Evolutionary conservation across 345 rosid species (phyloP).

Genomic region (Rhodamnia rubescens): DNA sequence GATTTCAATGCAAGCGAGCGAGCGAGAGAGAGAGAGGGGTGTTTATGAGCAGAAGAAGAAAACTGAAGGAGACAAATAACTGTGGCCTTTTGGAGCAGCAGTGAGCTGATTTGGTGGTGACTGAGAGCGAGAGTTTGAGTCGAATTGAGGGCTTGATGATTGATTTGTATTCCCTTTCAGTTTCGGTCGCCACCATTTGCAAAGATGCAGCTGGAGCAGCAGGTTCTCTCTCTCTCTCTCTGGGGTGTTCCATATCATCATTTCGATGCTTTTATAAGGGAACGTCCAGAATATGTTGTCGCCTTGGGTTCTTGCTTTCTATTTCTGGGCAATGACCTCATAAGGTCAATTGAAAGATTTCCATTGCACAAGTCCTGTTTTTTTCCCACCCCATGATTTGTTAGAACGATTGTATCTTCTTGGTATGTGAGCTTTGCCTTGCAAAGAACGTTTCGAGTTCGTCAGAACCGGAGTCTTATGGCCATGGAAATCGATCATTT

Average conservation of each 20-base stretch:
- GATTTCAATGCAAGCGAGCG: neutral
- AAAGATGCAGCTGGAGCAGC: constrained; percentile 62
- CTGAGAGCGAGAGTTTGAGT: neutral
- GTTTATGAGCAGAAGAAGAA: neutral
- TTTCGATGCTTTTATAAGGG: neutral
- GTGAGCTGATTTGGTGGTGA: neutral
- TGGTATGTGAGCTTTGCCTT: neutral
- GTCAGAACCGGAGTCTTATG: neutral
- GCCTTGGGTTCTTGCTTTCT: neutral
- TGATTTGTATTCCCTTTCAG: neutral
- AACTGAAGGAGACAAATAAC: neutral
- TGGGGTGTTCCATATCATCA: neutral
- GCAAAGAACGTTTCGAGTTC: neutral
- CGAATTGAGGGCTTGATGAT: constrained; percentile 26
- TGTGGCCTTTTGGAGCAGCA: neutral
- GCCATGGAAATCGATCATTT: neutral
- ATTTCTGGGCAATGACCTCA: neutral
- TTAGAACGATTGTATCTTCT: neutral
- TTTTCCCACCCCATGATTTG: neutral
- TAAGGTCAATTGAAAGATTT: neutral
- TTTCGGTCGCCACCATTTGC: constrained; percentile 11
- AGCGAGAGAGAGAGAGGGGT: neutral
- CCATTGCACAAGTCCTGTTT: neutral
- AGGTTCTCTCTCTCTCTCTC: neutral
- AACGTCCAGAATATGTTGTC: neutral